Base-by-base conservation (phyloP, 805 yeast genomes). In the Kurtzmaniella cleridarum region DNA sequence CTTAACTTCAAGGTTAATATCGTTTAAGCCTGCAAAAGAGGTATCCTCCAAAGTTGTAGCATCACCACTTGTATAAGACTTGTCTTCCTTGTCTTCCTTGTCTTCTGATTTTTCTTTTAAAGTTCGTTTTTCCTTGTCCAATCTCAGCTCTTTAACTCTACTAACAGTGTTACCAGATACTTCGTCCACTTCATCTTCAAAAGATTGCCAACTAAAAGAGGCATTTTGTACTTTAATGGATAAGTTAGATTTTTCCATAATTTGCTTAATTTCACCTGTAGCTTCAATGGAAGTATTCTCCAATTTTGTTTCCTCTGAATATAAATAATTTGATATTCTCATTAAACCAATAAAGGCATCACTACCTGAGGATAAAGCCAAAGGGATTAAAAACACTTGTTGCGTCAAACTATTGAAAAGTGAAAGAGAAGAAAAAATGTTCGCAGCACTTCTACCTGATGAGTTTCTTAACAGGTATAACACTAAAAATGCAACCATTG, bases 361-460 rank as follows among this genome's bases (percentile, higher is more conserved):
- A n/a, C 79, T 69, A 33, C 76, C 73, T 1, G 85, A 69, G 30
- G 81, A 75, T 28, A 83, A 58, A 1, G 86, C 80, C 43, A 79
- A 61, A 15, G 90, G 90, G 27, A 83, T 59, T 68, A 82, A 67
- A 37, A 81, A 64, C 48, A 81, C 73, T 49, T 78, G 83, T 30
- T 70, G 64, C 13, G 81, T 60, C 45, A 83, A 66, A 7, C 75
- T 70, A 47, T 72, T 74, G 62, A 83, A 82, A 40, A 81, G 66
- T 0, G 86, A 72, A 33, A 83, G 61, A 6, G 90, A 81, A 1
- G 89, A 67, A 54, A 83, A 83, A 15, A 82, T 69, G 33, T 71
- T 64, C 3, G 81, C 84, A 3, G 87, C 78, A 40, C 62, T 64
- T 32, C 40, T 38, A 46, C 68, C 57, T 23, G 62, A 44, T 12